A percentile compares a stretch with the other conserved stretches of the same genome.
These are phyloP conservation scores for Dioscorea dumetorum DNA, from an alignment of 106 monocot species.

Conservation along the genomic window DNA sequence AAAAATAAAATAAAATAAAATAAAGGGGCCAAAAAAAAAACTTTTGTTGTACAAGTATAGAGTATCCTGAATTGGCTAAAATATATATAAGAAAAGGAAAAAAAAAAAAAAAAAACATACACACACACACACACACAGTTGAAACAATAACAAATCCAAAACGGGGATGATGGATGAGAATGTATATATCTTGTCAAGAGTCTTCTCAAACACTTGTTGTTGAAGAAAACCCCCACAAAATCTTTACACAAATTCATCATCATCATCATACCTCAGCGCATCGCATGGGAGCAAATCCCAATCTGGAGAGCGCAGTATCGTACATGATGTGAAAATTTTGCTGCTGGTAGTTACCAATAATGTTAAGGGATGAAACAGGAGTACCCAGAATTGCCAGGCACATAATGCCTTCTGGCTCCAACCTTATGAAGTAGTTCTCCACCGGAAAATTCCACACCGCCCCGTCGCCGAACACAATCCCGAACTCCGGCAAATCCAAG, in stretches of 20 bases:
- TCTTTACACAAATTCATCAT: neutral
- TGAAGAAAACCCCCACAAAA: neutral
- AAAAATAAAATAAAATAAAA: too few species aligned
- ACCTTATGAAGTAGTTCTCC: constrained; percentile 78
- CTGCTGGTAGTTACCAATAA: constrained; percentile 91
- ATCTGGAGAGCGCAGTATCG: constrained; percentile 47
- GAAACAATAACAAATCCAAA: too few species aligned
- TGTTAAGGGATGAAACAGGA: constrained; percentile 44
- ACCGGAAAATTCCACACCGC: constrained; percentile 73
- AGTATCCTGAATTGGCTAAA: too few species aligned
- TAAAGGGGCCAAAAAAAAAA: too few species aligned
- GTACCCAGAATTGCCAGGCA: constrained; percentile 75
- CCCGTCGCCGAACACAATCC: constrained; percentile 66
- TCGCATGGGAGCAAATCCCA: constrained; percentile 61
- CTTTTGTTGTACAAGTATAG: too few species aligned
- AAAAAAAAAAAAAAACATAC: too few species aligned
- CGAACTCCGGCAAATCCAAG: constrained; percentile 55
- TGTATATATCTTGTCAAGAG: too few species aligned
- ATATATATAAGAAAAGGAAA: too few species aligned
- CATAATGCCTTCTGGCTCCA: constrained; percentile 47
- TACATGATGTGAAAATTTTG: constrained; percentile 91
- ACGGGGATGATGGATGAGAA: too few species aligned
- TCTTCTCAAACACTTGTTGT: too few species aligned
- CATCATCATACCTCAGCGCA: constrained; percentile 41
- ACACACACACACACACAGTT: too few species aligned